Evolutionary conservation across 2,329 filamentous ascomycete genomes (phyloP).

Genomic region (Colletotrichum destructivum): DNA sequence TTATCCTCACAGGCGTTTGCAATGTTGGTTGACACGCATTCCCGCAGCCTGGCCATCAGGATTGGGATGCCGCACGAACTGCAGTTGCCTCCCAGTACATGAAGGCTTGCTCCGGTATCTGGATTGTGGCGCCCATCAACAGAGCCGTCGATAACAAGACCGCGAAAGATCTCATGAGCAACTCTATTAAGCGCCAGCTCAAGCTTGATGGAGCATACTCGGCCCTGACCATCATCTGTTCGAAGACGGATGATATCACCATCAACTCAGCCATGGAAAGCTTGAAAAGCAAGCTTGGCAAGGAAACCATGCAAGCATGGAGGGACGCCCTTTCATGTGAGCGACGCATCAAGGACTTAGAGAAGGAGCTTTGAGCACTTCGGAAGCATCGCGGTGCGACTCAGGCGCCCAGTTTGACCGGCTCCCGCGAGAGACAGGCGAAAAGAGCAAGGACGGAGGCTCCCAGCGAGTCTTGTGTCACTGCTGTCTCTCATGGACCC

Average conservation of each 20-base stretch:
- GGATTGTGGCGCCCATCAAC: conserved; percentile 74
- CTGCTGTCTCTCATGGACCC: rapidly evolving
- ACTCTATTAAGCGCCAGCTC: conserved; percentile 72
- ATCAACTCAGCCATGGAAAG: conserved; percentile 49
- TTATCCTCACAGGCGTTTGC: rapidly evolving
- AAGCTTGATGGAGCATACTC: conserved; percentile 71
- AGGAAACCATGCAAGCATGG: conserved; percentile 2
- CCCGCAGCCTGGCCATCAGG: conserved; percentile 67
- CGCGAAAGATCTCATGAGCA: conserved; percentile 69
- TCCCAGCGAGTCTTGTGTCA: neutral
- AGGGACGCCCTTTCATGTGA: neutral
- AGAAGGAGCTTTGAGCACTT: neutral
- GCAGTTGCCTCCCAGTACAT: conserved; percentile 72
- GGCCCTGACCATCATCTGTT: conserved; percentile 73
- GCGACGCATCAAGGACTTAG: neutral
- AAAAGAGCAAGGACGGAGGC: neutral
- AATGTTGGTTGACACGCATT: conserved; percentile 23
- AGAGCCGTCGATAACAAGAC: conserved; percentile 73
- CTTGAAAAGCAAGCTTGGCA: neutral
- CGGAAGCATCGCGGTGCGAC: neutral
- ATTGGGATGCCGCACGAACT: conserved; percentile 72
- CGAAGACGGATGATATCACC: conserved; percentile 73
- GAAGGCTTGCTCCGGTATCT: conserved; percentile 71
- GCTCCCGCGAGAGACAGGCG: neutral
- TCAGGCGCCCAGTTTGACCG: neutral